A percentile compares a stretch with the other conserved stretches of the same genome.
phyloP scores from a whole-genome alignment of 805 yeast genomes.

The Pichia eremophila region DNA sequence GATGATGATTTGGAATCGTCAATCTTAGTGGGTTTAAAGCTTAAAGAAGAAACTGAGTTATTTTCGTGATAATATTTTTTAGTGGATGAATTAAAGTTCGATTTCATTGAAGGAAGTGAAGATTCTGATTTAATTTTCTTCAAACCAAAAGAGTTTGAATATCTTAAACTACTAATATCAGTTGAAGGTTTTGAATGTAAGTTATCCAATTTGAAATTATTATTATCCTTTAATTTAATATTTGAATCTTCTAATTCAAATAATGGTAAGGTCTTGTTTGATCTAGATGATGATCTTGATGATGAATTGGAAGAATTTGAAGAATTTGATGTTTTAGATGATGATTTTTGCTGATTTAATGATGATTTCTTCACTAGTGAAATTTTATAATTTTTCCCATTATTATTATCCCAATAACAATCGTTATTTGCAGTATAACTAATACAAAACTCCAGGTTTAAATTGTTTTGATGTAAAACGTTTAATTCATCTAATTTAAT shows the following conservation, averaged over 20 bases:
- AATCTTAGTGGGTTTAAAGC: neutral
- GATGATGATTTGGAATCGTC: neutral
- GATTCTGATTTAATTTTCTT: slow-evolving; percentile 26
- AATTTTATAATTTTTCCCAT: slow-evolving; percentile 29
- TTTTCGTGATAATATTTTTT: neutral
- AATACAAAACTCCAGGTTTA: slow-evolving; percentile 32
- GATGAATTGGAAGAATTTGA: neutral
- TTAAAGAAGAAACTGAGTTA: neutral
- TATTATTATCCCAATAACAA: slow-evolving; percentile 34
- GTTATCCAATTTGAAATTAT: slow-evolving; percentile 21
- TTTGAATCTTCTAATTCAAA: slow-evolving; percentile 22
- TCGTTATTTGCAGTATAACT: slow-evolving; percentile 27
- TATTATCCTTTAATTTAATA: slow-evolving; percentile 22
- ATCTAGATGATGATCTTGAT: neutral
- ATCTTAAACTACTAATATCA: slow-evolving; percentile 14
- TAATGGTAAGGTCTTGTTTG: neutral
- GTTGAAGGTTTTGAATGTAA: slow-evolving; percentile 10
- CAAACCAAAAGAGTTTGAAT: slow-evolving; percentile 19
- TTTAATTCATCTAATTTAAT: slow-evolving; percentile 31
- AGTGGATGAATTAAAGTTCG: neutral
- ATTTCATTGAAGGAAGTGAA: slow-evolving; percentile 14
- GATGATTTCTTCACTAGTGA: slow-evolving; percentile 19
- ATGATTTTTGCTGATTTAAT: neutral
- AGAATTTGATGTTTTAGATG: neutral
- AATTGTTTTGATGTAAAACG: slow-evolving; percentile 10